Evolutionary conservation across 495 filamentous ascomycete species (phyloP).

Genomic region (Tuber microsphaerosporum): DNA sequence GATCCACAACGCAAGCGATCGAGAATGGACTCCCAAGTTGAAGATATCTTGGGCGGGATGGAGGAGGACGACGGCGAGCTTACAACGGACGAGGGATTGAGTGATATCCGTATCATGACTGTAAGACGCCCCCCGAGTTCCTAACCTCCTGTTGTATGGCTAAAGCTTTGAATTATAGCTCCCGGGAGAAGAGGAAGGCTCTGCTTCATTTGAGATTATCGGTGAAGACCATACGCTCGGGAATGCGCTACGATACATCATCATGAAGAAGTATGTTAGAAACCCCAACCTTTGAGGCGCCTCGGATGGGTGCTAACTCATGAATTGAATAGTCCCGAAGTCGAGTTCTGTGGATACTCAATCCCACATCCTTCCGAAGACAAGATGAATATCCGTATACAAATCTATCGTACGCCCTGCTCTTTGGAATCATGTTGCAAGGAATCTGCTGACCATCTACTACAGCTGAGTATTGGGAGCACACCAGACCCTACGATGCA

Average conservation of each 20-base stretch:
- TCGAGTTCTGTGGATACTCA: slow-evolving; percentile 96
- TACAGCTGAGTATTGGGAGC: slow-evolving; percentile 48
- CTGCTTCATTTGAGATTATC: slow-evolving; percentile 76
- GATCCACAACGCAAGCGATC: neutral
- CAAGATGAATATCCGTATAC: slow-evolving; percentile 94
- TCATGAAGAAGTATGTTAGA: slow-evolving; percentile 86
- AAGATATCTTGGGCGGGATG: neutral
- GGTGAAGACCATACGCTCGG: slow-evolving; percentile 92
- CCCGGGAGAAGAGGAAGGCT: slow-evolving; percentile 46
- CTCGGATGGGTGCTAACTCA: slow-evolving; percentile 13
- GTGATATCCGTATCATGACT: neutral
- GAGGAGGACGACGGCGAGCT: neutral
- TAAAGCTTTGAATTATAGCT: slow-evolving; percentile 40
- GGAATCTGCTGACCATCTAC: neutral
- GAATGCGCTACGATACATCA: slow-evolving; percentile 86
- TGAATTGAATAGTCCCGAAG: slow-evolving; percentile 59
- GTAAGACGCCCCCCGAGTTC: neutral
- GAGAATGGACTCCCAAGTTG: neutral
- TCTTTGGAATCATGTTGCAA: slow-evolving; percentile 2
- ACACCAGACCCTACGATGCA: slow-evolving; percentile 70
- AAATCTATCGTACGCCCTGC: slow-evolving; percentile 72
- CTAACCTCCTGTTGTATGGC: neutral
- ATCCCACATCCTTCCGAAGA: slow-evolving; percentile 94
- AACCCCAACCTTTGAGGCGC: slow-evolving; percentile 8
- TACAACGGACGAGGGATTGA: neutral